A percentile compares a stretch with the other conserved stretches of the same genome.
Evolutionary conservation across 148 eudicot species (phyloP).

Genomic region (Pharnaceum exiguum): DNA sequence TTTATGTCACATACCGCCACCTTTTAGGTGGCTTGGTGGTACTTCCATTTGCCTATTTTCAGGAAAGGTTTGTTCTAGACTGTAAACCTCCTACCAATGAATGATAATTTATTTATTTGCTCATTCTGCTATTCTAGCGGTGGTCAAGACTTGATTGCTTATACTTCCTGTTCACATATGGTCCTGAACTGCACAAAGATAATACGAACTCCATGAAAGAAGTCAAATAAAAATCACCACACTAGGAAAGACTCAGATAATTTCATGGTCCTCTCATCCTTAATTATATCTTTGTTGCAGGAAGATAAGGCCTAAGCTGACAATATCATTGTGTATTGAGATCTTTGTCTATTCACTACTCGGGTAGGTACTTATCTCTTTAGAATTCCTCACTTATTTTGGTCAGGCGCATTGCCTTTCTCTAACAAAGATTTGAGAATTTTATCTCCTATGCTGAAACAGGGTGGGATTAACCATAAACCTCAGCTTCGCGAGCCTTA

Average conservation of each 20-base stretch:
- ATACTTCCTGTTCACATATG: background rate
- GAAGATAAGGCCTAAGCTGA: constrained; percentile 44
- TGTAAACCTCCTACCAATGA: background rate
- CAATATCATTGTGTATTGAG: constrained; percentile 28
- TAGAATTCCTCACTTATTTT: too few species aligned
- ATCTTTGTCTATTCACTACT: constrained; percentile 39
- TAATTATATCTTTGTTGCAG: constrained; percentile 22
- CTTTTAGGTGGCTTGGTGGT: constrained; percentile 30
- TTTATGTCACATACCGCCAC: constrained; percentile 48
- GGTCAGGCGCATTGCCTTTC: background rate
- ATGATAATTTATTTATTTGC: background rate
- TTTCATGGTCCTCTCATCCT: background rate
- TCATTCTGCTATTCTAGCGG: background rate
- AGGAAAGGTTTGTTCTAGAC: constrained; percentile 28
- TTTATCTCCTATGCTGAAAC: constrained; percentile 8
- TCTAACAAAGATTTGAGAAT: background rate
- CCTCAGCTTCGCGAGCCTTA: constrained; percentile 46
- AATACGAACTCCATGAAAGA: too few species aligned
- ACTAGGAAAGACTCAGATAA: background rate
- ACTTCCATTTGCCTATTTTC: constrained; percentile 41
- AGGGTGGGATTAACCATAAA: constrained; percentile 45
- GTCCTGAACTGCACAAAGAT: too few species aligned
- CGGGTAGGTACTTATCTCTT: constrained; percentile 23
- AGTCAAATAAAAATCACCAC: background rate
- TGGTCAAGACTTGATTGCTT: background rate